Percentiles rank a stretch among this genome's conserved stretches.
These are phyloP conservation scores for Hibiscus tridactylites DNA, from an alignment of 345 rosid genomes.

Conservation along the genomic window DNA sequence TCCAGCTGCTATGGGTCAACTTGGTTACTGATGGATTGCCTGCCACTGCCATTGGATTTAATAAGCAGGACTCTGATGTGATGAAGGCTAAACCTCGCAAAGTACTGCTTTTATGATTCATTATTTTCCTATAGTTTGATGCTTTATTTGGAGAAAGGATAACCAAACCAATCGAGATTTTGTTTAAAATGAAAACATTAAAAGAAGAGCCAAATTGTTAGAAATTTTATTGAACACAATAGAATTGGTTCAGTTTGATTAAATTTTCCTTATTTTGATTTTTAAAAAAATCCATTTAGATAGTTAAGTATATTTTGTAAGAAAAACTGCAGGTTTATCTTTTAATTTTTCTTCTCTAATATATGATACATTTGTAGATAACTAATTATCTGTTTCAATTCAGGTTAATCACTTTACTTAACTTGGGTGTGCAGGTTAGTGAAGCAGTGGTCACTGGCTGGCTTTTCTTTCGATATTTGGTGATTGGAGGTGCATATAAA, in stretches of 20 bases:
- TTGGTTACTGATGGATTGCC: constrained; percentile 99
- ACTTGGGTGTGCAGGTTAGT: constrained; percentile 53
- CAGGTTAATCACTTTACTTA: not conserved
- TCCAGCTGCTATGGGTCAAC: constrained; percentile 98
- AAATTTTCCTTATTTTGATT: not conserved
- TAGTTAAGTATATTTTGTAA: not conserved
- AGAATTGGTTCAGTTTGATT: not conserved
- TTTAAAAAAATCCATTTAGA: not conserved
- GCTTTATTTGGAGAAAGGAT: not conserved
- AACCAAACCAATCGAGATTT: not conserved
- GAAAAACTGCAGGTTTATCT: not conserved
- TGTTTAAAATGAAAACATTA: not conserved
- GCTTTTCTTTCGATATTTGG: constrained; percentile 97
- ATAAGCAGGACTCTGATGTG: constrained; percentile 93
- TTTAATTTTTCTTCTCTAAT: not conserved
- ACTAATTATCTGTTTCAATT: constrained; percentile 2
- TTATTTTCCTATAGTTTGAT: not conserved
- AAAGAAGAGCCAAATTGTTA: not conserved
- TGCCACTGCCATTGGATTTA: constrained; percentile 98
- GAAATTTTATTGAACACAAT: not conserved
- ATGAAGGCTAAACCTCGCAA: constrained; percentile 97
- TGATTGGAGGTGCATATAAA: constrained; percentile 74
- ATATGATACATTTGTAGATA: not conserved
- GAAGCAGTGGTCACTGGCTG: constrained; percentile 98
- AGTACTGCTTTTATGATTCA: constrained; percentile 38